Conservation (phyloP, 2,329 filamentous ascomycete genomes). For the Bipolaris sorokiniana region DNA sequence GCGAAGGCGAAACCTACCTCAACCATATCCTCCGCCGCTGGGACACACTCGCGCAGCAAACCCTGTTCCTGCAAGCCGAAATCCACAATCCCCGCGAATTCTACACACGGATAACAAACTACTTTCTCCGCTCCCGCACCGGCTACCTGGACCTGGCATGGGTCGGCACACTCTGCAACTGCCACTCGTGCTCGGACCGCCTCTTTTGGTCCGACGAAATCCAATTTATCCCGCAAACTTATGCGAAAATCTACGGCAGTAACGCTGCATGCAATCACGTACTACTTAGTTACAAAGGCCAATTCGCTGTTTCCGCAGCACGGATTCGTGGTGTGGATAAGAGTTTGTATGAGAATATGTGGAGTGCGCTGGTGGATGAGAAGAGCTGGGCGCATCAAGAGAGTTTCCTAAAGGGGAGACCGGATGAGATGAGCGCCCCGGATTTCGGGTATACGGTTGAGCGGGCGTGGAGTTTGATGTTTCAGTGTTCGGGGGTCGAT, state of each 20-base stretch:
- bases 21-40: slow-evolving; percentile 53
- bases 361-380: slow-evolving; percentile 27
- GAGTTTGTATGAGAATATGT: slow-evolving; percentile 43
- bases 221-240: slow-evolving; percentile 47
- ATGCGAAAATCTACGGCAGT: slow-evolving; percentile 22
- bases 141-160: slow-evolving; percentile 55
- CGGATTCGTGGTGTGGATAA: slow-evolving; percentile 49
- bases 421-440: slow-evolving; percentile 32
- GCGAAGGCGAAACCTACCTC: slow-evolving; percentile 55
- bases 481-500: slow-evolving; percentile 33
- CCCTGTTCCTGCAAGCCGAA: slow-evolving; percentile 56
- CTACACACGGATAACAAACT: slow-evolving; percentile 48
- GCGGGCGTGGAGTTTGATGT: slow-evolving; percentile 35
- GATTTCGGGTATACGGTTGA: slow-evolving; percentile 37
- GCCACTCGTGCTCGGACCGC: slow-evolving; percentile 50
- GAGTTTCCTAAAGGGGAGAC: slow-evolving; percentile 25
- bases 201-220: slow-evolving; percentile 50
- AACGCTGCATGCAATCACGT: slow-evolving; percentile 40
- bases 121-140: slow-evolving; percentile 45
- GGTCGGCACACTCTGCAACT: slow-evolving; percentile 47
- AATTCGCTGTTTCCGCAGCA: slow-evolving; percentile 55
- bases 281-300: slow-evolving; percentile 54
- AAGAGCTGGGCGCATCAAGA: slow-evolving; percentile 36
- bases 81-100: slow-evolving; percentile 49
- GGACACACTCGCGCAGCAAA: slow-evolving; percentile 54